phyloP scores from a whole-genome alignment of 2,329 filamentous ascomycete species.

The Lasiodiplodia citricola region DNA sequence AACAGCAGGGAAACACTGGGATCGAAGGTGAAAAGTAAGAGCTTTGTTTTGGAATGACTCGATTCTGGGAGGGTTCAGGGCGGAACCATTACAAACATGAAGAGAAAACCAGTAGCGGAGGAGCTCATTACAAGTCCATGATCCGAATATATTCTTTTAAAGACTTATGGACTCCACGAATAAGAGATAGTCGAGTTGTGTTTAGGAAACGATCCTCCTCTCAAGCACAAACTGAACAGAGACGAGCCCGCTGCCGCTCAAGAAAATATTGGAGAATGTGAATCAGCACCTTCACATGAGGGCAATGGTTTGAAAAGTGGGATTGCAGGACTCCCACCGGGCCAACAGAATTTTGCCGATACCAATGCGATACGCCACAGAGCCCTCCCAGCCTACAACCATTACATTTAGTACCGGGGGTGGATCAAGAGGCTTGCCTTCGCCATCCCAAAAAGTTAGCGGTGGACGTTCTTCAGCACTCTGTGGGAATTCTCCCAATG shows the following conservation, averaged over 20 bases:
- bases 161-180: no score
- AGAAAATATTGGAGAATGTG: fast-evolving
- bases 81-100: no score
- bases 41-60: no score
- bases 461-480: neutral
- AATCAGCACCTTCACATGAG: neutral
- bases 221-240: neutral
- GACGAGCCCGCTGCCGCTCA: neutral
- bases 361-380: neutral
- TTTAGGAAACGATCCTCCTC: no score
- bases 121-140: no score
- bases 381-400: neutral
- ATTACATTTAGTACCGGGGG: neutral
- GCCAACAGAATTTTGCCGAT: neutral
- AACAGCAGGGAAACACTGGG: no score
- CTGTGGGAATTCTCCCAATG: neutral
- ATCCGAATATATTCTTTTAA: no score
- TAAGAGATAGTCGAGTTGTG: no score
- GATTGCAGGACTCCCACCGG: neutral
- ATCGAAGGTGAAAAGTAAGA: no score
- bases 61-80: no score
- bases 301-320: neutral
- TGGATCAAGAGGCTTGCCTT: neutral
- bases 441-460: neutral
- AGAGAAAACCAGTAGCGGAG: no score